Percentiles rank a stretch among this genome's conserved stretches.
phyloP scores from a whole-genome alignment of 148 eudicot species.

The Pouteria glomerata region DNA sequence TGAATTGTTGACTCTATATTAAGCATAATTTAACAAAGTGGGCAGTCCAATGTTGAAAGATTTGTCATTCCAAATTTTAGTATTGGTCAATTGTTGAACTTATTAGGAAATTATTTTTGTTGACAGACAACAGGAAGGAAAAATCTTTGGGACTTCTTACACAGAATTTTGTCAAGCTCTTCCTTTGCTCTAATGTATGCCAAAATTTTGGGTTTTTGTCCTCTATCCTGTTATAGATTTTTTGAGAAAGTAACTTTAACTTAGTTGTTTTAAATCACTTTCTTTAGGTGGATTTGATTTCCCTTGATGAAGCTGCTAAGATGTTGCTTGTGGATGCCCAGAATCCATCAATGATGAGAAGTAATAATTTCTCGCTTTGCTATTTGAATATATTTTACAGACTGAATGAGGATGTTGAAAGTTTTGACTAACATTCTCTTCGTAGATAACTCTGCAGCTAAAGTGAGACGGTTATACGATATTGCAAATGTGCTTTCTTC shows the following conservation, averaged over 20 bases:
- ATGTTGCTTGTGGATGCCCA: constrained; percentile 80
- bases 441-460: constrained; percentile 71
- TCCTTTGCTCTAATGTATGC: constrained; percentile 77
- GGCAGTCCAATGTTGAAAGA: neutral
- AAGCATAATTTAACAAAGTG: neutral
- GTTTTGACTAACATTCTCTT: constrained; percentile 29
- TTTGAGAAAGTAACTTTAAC: neutral
- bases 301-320: constrained; percentile 91
- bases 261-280: neutral
- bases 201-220: neutral
- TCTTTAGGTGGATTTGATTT: constrained; percentile 64
- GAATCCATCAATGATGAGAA: constrained; percentile 58
- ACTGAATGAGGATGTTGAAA: neutral
- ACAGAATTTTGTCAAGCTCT: constrained; percentile 91
- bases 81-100: neutral
- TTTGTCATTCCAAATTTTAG: neutral
- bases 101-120: neutral
- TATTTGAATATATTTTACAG: constrained; percentile 3
- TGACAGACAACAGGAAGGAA: constrained; percentile 78
- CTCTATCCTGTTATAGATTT: neutral
- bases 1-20: neutral
- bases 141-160: constrained; percentile 92
- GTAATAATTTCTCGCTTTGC: constrained; percentile 36
- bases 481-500: constrained; percentile 95
- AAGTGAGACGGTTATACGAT: constrained; percentile 90